A percentile compares a stretch with the other conserved stretches of the same genome.
Evolutionary conservation across 257 asterid species (phyloP).

Genomic region (Dorcoceras hygrometricum): DNA sequence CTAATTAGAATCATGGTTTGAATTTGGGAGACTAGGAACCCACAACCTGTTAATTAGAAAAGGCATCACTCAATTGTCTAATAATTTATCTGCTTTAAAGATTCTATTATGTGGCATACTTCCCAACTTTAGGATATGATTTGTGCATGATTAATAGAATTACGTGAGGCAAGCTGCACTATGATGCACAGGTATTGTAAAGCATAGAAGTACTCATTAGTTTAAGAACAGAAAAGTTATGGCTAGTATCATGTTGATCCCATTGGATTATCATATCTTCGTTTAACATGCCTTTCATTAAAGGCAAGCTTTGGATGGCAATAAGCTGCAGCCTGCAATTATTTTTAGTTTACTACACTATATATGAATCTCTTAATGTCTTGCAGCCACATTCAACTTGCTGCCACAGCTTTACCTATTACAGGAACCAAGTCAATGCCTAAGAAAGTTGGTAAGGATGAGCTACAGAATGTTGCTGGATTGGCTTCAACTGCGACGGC

Average conservation of each 20-base stretch:
- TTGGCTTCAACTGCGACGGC: slow-evolving; percentile 93
- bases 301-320: neutral
- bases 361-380: slow-evolving; percentile 19
- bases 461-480: slow-evolving; percentile 88
- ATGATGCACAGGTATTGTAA: neutral
- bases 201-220: too few relatives aligned
- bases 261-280: neutral
- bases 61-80: neutral
- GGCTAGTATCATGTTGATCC: neutral
- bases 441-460: slow-evolving; percentile 73
- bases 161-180: neutral
- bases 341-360: slow-evolving; percentile 7
- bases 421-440: slow-evolving; percentile 72
- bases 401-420: slow-evolving; percentile 86
- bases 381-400: slow-evolving; percentile 88
- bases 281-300: neutral
- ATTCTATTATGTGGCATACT: too few relatives aligned
- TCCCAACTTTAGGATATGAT: too few relatives aligned
- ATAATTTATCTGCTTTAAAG: neutral
- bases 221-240: neutral
- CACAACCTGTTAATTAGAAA: neutral
- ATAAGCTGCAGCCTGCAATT: slow-evolving; percentile 4
- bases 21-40: neutral
- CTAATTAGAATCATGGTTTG: neutral
- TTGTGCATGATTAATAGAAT: too few relatives aligned